A percentile compares a stretch with the other conserved stretches of the same genome.
These are phyloP conservation scores for Colletotrichum zoysiae DNA, from an alignment of 2,329 filamentous ascomycete species.

Conservation along the genomic window DNA sequence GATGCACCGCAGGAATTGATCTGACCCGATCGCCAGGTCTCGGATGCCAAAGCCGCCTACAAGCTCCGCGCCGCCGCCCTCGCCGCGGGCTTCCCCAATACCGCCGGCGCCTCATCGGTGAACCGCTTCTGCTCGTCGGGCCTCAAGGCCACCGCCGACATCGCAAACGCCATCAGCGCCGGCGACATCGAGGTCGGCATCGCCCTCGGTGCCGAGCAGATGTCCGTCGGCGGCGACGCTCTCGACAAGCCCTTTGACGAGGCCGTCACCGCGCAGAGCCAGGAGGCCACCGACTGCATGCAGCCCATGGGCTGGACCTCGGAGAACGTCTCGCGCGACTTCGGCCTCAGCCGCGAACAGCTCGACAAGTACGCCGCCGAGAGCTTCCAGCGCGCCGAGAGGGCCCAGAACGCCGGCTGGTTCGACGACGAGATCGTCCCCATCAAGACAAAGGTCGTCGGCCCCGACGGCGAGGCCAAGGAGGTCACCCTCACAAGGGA, in stretches of 20 bases:
- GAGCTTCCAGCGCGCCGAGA: constrained; percentile 88
- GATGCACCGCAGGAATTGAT: neutral
- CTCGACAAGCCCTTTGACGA: constrained; percentile 82
- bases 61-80: constrained; percentile 90
- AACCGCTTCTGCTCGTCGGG: constrained; percentile 99
- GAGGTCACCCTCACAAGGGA: constrained; percentile 85
- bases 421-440: constrained; percentile 96
- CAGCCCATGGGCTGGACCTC: constrained; percentile 98
- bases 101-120: constrained; percentile 81
- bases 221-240: constrained; percentile 80
- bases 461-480: constrained; percentile 82
- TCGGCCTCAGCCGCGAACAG: constrained; percentile 81
- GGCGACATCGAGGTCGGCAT: constrained; percentile 90
- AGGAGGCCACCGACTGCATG: constrained; percentile 88
- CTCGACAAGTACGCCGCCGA: constrained; percentile 91
- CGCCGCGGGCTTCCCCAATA: constrained; percentile 94
- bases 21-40: constrained; percentile 68
- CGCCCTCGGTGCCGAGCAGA: constrained; percentile 89
- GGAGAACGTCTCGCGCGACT: constrained; percentile 94
- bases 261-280: constrained; percentile 76
- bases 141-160: constrained; percentile 94
- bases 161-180: constrained; percentile 85
- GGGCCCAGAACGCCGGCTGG: constrained; percentile 89
- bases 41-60: constrained; percentile 88
- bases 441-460: constrained; percentile 85